A percentile compares a stretch with the other conserved stretches of the same genome.
These are phyloP conservation scores for Auricularia cornea DNA, from an alignment of 768 basidiomycete species.

Conservation along the genomic window DNA sequence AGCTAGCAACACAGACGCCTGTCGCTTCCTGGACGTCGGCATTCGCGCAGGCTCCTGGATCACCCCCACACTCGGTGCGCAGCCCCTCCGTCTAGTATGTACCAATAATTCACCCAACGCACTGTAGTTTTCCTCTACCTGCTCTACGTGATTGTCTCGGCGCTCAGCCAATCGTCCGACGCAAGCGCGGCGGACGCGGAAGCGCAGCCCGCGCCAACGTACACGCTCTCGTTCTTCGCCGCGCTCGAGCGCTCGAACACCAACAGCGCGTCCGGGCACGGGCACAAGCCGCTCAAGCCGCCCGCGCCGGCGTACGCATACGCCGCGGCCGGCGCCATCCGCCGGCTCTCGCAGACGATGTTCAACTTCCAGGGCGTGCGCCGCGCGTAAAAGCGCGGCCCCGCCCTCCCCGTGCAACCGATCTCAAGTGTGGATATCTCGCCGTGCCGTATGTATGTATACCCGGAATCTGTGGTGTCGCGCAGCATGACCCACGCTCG, in stretches of 20 bases:
- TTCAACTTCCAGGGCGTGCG: not conserved
- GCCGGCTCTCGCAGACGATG: conserved; percentile 6
- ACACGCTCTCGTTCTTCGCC: not conserved
- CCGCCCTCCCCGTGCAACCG: too few species aligned
- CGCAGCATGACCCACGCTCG: too few species aligned
- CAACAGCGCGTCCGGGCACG: not conserved
- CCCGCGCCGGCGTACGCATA: not conserved
- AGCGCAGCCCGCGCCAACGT: not conserved
- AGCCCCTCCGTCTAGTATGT: not conserved
- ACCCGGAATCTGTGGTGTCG: too few species aligned
- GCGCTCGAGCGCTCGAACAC: not conserved
- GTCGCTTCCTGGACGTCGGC: not conserved
- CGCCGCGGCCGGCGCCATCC: not conserved
- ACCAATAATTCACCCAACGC: not conserved
- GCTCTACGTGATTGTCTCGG: not conserved
- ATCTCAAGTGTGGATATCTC: too few species aligned
- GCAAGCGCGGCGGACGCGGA: not conserved
- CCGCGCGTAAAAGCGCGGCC: not conserved
- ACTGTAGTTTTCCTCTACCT: not conserved
- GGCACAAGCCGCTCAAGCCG: not conserved
- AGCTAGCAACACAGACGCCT: not conserved
- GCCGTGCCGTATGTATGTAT: too few species aligned
- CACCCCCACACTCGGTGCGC: not conserved
- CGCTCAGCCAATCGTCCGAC: not conserved
- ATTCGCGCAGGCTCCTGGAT: not conserved